Evolutionary conservation across 169 alveolate genomes (phyloP).

Genomic region (Cryptosporidium meleagridis): DNA sequence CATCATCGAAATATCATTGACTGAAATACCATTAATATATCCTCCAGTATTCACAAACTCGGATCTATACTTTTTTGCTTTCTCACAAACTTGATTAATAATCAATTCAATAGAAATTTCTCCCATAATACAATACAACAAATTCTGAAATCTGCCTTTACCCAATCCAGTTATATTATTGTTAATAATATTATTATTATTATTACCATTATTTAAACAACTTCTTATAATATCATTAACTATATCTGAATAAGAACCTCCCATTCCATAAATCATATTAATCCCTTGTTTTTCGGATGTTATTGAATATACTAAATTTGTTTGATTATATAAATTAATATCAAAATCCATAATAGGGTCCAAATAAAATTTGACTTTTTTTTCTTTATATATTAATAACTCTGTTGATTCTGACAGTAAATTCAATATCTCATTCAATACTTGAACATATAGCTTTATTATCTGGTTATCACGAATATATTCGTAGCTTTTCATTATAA

Average conservation of each 20-base stretch:
- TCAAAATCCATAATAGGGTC: slow-evolving; percentile 71
- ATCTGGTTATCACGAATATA: slow-evolving; percentile 4
- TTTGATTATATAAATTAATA: slow-evolving; percentile 7
- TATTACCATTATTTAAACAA: background rate
- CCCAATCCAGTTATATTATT: background rate
- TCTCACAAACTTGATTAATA: slow-evolving; percentile 45
- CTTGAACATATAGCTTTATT: slow-evolving; percentile 9
- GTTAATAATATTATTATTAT: background rate
- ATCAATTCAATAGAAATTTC: slow-evolving; percentile 59
- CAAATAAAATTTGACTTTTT: slow-evolving; percentile 22
- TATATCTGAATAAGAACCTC: slow-evolving; percentile 43
- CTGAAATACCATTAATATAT: slow-evolving; percentile 21
- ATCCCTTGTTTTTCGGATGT: background rate
- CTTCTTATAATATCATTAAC: background rate
- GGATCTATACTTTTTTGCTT: slow-evolving; percentile 17
- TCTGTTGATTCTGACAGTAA: slow-evolving; percentile 46
- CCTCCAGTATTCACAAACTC: slow-evolving; percentile 65
- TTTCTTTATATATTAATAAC: slow-evolving; percentile 5
- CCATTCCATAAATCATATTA: slow-evolving; percentile 47
- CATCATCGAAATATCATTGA: background rate
- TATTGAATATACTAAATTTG: slow-evolving; percentile 20
- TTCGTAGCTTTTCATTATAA: background rate
- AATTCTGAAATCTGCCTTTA: background rate
- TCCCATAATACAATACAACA: slow-evolving; percentile 35
- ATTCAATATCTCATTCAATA: slow-evolving; percentile 11